phyloP scores from a whole-genome alignment of 2,329 filamentous ascomycete species.

The Sclerotinia borealis region DNA sequence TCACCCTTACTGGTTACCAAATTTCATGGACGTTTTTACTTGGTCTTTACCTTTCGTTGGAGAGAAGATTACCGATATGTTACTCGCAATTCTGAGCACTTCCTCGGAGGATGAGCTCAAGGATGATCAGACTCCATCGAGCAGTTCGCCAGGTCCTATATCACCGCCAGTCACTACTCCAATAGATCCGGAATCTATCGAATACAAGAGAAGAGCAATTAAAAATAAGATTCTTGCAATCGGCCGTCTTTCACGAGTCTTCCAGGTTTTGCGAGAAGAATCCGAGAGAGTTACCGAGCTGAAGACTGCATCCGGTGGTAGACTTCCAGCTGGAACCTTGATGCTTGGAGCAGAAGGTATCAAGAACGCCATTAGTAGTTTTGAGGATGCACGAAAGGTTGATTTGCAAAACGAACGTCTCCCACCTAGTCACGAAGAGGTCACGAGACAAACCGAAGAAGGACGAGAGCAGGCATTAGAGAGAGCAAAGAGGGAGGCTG shows the following conservation, averaged over 20 bases:
- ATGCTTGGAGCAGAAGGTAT: conserved; percentile 98
- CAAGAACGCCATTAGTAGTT: conserved; percentile 95
- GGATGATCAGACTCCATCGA: conserved; percentile 72
- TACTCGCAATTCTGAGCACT: conserved; percentile 95
- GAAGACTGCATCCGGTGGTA: conserved; percentile 91
- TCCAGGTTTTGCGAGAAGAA: conserved; percentile 96
- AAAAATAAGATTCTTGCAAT: conserved; percentile 99
- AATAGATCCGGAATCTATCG: conserved; percentile 74
- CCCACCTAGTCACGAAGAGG: conserved; percentile 88
- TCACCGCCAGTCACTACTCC: conserved; percentile 62
- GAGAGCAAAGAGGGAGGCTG: conserved; percentile 79
- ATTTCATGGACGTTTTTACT: conserved; percentile 99
- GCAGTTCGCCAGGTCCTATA: conserved; percentile 53
- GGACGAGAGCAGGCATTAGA: conserved; percentile 78
- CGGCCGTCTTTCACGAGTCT: conserved; percentile 90
- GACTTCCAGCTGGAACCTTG: conserved; percentile 87
- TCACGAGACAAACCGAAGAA: conserved; percentile 73
- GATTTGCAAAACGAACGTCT: conserved; percentile 94
- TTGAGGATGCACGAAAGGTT: conserved; percentile 94
- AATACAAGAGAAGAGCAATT: conserved; percentile 93
- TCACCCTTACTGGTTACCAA: conserved; percentile 98
- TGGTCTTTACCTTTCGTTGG: conserved; percentile 98
- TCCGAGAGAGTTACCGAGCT: conserved; percentile 95
- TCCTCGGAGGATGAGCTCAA: conserved; percentile 99
- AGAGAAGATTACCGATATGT: conserved; percentile 99